Base-by-base conservation (phyloP, 495 filamentous ascomycete species). In the Lophiostoma macrostomum region DNA sequence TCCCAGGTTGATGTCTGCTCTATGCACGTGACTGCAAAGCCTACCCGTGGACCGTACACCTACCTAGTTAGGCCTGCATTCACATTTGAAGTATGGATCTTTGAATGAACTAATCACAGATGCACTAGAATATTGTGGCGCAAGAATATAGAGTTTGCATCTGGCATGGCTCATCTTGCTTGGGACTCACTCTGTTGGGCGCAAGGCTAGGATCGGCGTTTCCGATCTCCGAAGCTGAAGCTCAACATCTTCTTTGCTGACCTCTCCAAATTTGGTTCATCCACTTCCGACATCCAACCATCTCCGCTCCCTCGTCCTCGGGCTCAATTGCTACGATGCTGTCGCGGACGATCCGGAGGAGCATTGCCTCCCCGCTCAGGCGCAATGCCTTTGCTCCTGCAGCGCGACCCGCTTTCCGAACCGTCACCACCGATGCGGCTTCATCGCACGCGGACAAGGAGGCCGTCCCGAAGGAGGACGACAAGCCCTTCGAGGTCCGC, bases 381-480 rank as follows among this genome's bases (percentile, higher is more conserved):
- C 75, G 74, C 65, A 73, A 73, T 70, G 75, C 73, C 60, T 67
- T 75, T 60, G 73, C 81, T 58, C 73, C 81, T 46, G 61, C 80
- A 50, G 73, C 77, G 66, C 78, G 82, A 69, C 60, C 60, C 23
- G 45, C 45, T 25, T 64, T 60, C 52, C 75, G 91, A 68, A 77
- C 82, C 59, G 91, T 97, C 67, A 97, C 91, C 41, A 96, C 91
- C 44, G 87, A 97, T 73, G 91, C 93, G 49, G 91, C 93, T 52
- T 88, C 86, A 61, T 83, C 90, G 61, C 85, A 95, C 75, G 85
- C 86, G 61, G 88, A 93, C 68, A 90, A 87, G 81, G 78, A 78
- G 71, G 76, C 85, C 72, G 83, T 91, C 62, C 91, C 84, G 53
- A 68, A 76, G 91, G 85, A 89, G 71, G 93, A 96, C 72, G 88